Conservation (phyloP, 495 filamentous ascomycete genomes). For the Tetracladium setigerum region DNA sequence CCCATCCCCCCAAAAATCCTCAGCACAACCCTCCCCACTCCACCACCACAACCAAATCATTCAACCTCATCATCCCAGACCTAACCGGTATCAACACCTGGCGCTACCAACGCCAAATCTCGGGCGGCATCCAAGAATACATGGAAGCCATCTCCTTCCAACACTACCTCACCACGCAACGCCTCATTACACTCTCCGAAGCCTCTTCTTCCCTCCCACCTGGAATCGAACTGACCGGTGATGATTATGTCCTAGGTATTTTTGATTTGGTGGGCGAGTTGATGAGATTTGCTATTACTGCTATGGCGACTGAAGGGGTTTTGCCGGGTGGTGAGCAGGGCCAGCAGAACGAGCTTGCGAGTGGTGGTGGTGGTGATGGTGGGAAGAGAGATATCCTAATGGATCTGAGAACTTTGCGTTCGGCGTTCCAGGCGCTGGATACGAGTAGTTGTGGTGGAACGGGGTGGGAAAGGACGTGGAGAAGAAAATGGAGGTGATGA, state of each 20-base stretch:
- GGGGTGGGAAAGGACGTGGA: constrained; percentile 52
- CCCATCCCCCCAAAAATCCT: constrained; percentile 57
- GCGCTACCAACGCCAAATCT: constrained; percentile 73
- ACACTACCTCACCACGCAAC: constrained; percentile 77
- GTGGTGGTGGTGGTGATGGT: constrained; percentile 21
- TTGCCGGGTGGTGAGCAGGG: constrained; percentile 33
- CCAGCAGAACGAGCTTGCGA: constrained; percentile 36
- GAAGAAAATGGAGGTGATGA: constrained; percentile 85
- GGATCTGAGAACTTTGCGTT: constrained; percentile 69
- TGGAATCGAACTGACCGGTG: constrained; percentile 52
- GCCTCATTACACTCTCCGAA: constrained; percentile 57
- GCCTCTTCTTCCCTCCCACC: constrained; percentile 28
- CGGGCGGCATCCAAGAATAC: constrained; percentile 78
- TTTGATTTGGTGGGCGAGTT: constrained; percentile 92
- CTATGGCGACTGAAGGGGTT: constrained; percentile 56
- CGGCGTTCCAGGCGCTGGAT: constrained; percentile 63
- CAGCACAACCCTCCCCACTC: constrained; percentile 57
- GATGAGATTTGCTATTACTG: constrained; percentile 90
- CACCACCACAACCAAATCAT: constrained; percentile 58
- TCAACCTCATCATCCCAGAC: constrained; percentile 60
- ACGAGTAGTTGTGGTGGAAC: constrained; percentile 28
- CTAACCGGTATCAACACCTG: constrained; percentile 70
- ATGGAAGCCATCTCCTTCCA: constrained; percentile 70
- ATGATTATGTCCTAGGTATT: constrained; percentile 86
- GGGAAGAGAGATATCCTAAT: constrained; percentile 51